Evolutionary conservation across 768 basidiomycete species (phyloP), one percentile per base, ranked within the genome.

Genomic region (Phylloporus sp.): DNA sequence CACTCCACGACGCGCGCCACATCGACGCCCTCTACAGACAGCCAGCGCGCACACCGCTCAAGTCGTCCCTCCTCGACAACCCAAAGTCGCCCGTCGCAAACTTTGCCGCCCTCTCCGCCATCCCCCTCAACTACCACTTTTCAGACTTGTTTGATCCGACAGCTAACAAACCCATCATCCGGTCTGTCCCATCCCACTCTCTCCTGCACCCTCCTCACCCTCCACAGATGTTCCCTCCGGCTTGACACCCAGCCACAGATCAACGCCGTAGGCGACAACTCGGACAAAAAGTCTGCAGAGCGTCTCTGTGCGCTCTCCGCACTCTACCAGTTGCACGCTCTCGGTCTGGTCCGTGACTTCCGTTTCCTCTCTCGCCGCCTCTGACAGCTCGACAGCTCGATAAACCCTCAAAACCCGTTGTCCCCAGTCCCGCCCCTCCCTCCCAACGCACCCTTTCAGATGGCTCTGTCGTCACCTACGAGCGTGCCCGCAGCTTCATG

Each of bases 401-500:
- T 51, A 67, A 60, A 36, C 46, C 58, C 18, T n/a, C 70, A 50
- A 68, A 68, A 36, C n/a, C 58, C 2, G 18, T 50, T 2, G 31
- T 41, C 2, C 39, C 63, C 18, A 11, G 24, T 0, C 50, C 56
- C 11, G 23, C 55, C 0, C 46, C 52, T 27, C 49, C 56, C 7
- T 47, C 53, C 2, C 63, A 67, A 15, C 72, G 72, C 28, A 64
- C 59, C 7, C 62, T 94, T 11, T 80, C 84, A 3, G 86, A 92
- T 60, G 82, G 83, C 23, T 76, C 80, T 11, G 60, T 70, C 20
- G 79, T 94, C 55, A 72, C 72, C 7, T 85, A 85, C 45, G 88
- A 91, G 46, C 78, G 79, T 46, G 91, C 92, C 4, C 82, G 86
- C 44, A 82, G 80, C 53, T 97, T 97, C 74, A 94, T 97, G 86